These are phyloP conservation scores for Pluteus cervinus DNA, from an alignment of 768 basidiomycete genomes.

Conservation along the genomic window DNA sequence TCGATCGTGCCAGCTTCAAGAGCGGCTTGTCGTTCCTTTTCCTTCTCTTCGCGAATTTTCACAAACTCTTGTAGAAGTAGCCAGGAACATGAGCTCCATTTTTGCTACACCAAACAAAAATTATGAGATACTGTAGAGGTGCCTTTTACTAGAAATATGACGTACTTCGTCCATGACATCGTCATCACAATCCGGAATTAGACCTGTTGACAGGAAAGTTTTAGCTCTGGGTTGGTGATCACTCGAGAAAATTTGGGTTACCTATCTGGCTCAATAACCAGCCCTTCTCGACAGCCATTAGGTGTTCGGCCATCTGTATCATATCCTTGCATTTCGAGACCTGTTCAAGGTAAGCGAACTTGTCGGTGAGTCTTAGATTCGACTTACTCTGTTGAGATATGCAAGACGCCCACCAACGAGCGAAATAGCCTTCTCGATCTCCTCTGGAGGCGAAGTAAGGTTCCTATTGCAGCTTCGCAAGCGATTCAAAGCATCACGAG, in stretches of 20 bases:
- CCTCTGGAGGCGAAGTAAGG: constrained; percentile 19
- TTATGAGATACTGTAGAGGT: not conserved
- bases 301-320: constrained; percentile 53
- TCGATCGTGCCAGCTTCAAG: constrained; percentile 28
- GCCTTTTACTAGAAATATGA: constrained; percentile 3
- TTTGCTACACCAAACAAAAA: constrained; percentile 41
- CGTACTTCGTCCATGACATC: constrained; percentile 85
- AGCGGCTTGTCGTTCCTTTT: constrained; percentile 33
- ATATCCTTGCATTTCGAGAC: constrained; percentile 58
- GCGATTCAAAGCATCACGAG: constrained; percentile 47
- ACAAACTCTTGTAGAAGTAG: constrained; percentile 71
- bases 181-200: constrained; percentile 80
- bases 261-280: constrained; percentile 80
- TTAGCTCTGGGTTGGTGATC: not conserved
- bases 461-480: constrained; percentile 42
- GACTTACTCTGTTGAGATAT: constrained; percentile 56
- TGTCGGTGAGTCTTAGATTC: not conserved
- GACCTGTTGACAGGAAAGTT: constrained; percentile 21
- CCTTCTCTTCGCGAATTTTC: constrained; percentile 45
- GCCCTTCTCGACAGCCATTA: constrained; percentile 68
- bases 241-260: constrained; percentile 11
- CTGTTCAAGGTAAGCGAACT: constrained; percentile 16
- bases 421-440: constrained; percentile 43
- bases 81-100: constrained; percentile 82
- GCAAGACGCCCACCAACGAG: constrained; percentile 75